phyloP scores from a whole-genome alignment of 2,329 filamentous ascomycete genomes.

The Aspergillus awamori region DNA sequence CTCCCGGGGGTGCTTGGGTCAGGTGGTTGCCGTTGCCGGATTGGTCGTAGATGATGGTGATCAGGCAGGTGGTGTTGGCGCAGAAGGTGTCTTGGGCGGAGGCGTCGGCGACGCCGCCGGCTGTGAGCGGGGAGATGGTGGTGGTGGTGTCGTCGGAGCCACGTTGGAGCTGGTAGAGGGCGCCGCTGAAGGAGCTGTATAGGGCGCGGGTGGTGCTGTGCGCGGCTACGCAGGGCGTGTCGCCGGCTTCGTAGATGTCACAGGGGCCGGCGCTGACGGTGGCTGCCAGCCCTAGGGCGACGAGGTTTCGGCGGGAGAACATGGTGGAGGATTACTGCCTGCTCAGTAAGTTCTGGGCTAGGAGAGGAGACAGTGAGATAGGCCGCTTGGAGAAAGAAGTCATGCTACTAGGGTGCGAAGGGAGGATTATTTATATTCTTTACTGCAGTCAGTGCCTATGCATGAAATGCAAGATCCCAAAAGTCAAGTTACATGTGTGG shows the following conservation, averaged over 20 bases:
- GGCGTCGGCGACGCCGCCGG: conserved; percentile 66
- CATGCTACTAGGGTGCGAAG: too few relatives aligned
- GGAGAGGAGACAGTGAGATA: too few relatives aligned
- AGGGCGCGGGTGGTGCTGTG: conserved; percentile 67
- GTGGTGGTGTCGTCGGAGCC: conserved; percentile 54
- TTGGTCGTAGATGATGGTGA: conserved; percentile 68
- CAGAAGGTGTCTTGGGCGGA: conserved; percentile 65
- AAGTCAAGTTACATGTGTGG: too few relatives aligned
- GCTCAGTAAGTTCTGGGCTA: too few relatives aligned
- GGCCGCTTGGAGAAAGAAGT: too few relatives aligned
- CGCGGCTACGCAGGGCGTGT: conserved; percentile 65
- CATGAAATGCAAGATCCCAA: too few relatives aligned
- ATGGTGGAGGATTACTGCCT: conserved; percentile 19
- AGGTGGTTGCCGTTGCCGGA: conserved; percentile 65
- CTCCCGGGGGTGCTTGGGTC: conserved; percentile 63
- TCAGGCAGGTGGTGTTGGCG: conserved; percentile 62
- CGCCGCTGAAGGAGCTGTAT: conserved; percentile 56
- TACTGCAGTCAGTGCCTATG: too few relatives aligned
- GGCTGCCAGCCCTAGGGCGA: conserved; percentile 41
- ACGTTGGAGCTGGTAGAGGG: conserved; percentile 64
- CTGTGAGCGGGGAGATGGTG: conserved; percentile 55
- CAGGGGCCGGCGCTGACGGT: conserved; percentile 58
- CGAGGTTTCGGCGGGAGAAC: conserved; percentile 31
- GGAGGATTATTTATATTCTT: too few relatives aligned
- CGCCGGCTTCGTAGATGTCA: conserved; percentile 62